Evolutionary conservation across 2,329 filamentous ascomycete genomes (phyloP), one percentile per base, ranked within the genome.

Genomic region (Lecanicillium sp.): DNA sequence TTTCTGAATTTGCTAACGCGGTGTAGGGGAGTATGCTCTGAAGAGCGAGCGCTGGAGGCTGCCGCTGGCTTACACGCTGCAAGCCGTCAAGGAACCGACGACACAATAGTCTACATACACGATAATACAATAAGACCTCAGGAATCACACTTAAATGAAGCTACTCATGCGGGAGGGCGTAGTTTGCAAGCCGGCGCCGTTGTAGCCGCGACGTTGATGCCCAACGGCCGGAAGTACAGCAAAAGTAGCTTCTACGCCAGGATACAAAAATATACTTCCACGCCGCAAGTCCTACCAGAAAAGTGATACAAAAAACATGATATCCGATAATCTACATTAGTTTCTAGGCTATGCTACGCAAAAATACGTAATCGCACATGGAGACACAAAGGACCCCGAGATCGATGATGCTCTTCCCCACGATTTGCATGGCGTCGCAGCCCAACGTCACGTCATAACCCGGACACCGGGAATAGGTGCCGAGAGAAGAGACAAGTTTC

Each of bases 81-180:
- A 52, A 30, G 52, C 52, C 5, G 20, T 54, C 11, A 54, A 52
- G 43, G 43, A 44, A 9, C n/a, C n/a, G n/a, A n/a, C n/a, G n/a
- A n/a, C n/a, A n/a, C n/a, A n/a, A n/a, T n/a, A n/a, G n/a, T n/a
- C n/a, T n/a, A n/a, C n/a, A n/a, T 44, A 38, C 9, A 19, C 12
- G 30, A 6, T 32, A 30, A 36, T 12, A 39, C 6, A 27, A 23
- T 24, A 9, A 5, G n/a, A n/a, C 14, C 27, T 43, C 35, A 36
- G 23, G 37, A 27, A 33, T 37, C n/a, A 26, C 30, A 44, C n/a
- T n/a, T n/a, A n/a, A n/a, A n/a, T n/a, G n/a, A n/a, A n/a, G n/a
- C n/a, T n/a, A n/a, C n/a, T n/a, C n/a, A n/a, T n/a, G n/a, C n/a
- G n/a, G n/a, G n/a, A n/a, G n/a, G n/a, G n/a, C n/a, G n/a, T n/a